Evolutionary conservation across 73 alveolate species (phyloP), one percentile per base, ranked within the genome.

Genomic region (Tetrahymena thermophila): DNA sequence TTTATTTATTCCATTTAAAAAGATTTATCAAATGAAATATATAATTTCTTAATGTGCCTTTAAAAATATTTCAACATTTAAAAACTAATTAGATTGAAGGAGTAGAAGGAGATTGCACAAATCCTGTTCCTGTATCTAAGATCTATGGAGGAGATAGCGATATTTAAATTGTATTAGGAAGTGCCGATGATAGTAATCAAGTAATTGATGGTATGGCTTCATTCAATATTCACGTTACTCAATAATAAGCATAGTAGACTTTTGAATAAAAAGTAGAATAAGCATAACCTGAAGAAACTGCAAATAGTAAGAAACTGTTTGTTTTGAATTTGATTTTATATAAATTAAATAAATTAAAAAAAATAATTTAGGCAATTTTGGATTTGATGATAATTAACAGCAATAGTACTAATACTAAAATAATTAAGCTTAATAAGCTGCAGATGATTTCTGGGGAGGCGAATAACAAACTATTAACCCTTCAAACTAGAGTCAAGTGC

Each of bases 71-170:
- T 56, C 34, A 9, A 56, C 58, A 56, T 23, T 43, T 85, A 21
- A 95, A 94, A 14, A 19, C 85, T 28, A 96, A 97, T 37, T 23
- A 94, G 50, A 93, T 97, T 56, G 98, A 97, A 84, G 99, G 98
- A 25, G 85, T 97, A 85, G 98, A 96, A 28, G 96, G 85, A 28
- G 95, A 35, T 28, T 95, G 93, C 34, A 96, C 40, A 11, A 31
- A 35, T 34, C 97, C 96, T 19, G 96, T 98, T 96, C 98, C 98
- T 0, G 94, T 95, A 38, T 97, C 98, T 4, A 56, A 84, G 38
- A 93, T 94, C 35, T 98, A 98, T 97, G 99, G 99, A 5, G 99
- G 99, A 14, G 44, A 96, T 35, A 85, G 94, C 6, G 94, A 94
- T 55, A 50, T 85, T 34, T 43, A 85, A 89, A 56, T 95, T 3